These are phyloP conservation scores for Pyrus hybrid DNA, from an alignment of 331 rosid species.

Conservation along the genomic window DNA sequence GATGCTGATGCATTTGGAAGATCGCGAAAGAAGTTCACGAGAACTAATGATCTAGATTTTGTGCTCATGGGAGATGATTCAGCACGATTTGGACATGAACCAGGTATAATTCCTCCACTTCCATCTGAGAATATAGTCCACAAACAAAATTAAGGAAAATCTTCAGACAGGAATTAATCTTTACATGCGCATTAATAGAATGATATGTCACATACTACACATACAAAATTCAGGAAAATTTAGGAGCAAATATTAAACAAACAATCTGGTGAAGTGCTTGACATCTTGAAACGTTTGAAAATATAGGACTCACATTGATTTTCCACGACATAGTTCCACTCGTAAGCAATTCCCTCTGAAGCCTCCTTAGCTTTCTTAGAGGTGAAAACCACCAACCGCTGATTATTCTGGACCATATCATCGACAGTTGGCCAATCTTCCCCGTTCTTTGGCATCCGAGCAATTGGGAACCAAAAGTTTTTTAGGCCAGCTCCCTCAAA, in stretches of 20 bases:
- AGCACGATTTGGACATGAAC: constrained; percentile 64
- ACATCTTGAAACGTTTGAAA: background rate
- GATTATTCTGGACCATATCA: constrained; percentile 74
- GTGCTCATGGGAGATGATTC: constrained; percentile 72
- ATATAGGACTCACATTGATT: constrained; percentile 59
- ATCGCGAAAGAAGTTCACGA: constrained; percentile 53
- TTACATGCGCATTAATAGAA: background rate
- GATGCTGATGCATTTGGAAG: constrained; percentile 47
- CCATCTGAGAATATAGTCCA: constrained; percentile 55
- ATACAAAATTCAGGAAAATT: background rate
- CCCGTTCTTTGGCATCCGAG: constrained; percentile 69
- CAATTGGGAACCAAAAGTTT: constrained; percentile 52
- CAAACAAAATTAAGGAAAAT: background rate
- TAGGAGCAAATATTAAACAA: background rate
- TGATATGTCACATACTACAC: too few relatives aligned
- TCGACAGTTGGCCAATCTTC: constrained; percentile 78
- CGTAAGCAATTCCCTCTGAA: constrained; percentile 78
- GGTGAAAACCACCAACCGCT: constrained; percentile 71
- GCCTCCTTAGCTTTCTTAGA: constrained; percentile 66
- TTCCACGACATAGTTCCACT: constrained; percentile 79
- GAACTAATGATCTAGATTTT: constrained; percentile 47
- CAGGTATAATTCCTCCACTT: constrained; percentile 57
- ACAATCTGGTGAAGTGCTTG: background rate
- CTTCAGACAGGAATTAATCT: background rate
- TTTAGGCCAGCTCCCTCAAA: constrained; percentile 53